phyloP scores from a whole-genome alignment of 345 rosid species.

The Limnanthes douglasii region DNA sequence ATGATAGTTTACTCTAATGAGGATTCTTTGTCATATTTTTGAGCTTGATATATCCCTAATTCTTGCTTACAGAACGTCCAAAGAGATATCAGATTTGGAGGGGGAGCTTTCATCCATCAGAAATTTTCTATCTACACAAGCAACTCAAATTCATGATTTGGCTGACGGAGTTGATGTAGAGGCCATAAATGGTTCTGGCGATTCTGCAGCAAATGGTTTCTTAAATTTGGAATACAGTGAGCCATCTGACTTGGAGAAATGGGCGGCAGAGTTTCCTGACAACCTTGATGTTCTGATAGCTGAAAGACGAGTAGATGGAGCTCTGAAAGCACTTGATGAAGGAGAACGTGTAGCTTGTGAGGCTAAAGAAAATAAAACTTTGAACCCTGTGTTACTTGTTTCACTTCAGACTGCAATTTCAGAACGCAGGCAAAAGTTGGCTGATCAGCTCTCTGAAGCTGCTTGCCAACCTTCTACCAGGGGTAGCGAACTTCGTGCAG shows the following conservation, averaged over 20 bases:
- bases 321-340: slow-evolving; percentile 77
- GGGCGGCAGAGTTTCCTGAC: slow-evolving; percentile 84
- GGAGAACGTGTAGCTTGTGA: slow-evolving; percentile 59
- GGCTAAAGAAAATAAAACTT: slow-evolving; percentile 35
- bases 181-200: slow-evolving; percentile 28
- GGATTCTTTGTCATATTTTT: not conserved
- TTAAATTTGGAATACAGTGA: slow-evolving; percentile 33
- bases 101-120: slow-evolving; percentile 94
- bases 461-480: slow-evolving; percentile 94
- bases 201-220: slow-evolving; percentile 20
- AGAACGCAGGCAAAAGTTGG: slow-evolving; percentile 71
- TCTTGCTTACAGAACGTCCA: slow-evolving; percentile 62
- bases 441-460: slow-evolving; percentile 94
- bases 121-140: slow-evolving; percentile 86
- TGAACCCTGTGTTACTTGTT: slow-evolving; percentile 31
- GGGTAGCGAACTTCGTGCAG: slow-evolving; percentile 87
- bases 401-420: slow-evolving; percentile 42
- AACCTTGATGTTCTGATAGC: slow-evolving; percentile 86
- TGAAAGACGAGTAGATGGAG: slow-evolving; percentile 93
- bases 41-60: slow-evolving; percentile 1
- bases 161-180: slow-evolving; percentile 84
- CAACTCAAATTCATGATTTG: slow-evolving; percentile 77
- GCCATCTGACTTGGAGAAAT: slow-evolving; percentile 70
- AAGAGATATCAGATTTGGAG: slow-evolving; percentile 96
- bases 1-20: no score